Evolutionary conservation across 2,329 filamentous ascomycete species (phyloP), one percentile per base, ranked within the genome.

Genomic region (Colletotrichum sp.): DNA sequence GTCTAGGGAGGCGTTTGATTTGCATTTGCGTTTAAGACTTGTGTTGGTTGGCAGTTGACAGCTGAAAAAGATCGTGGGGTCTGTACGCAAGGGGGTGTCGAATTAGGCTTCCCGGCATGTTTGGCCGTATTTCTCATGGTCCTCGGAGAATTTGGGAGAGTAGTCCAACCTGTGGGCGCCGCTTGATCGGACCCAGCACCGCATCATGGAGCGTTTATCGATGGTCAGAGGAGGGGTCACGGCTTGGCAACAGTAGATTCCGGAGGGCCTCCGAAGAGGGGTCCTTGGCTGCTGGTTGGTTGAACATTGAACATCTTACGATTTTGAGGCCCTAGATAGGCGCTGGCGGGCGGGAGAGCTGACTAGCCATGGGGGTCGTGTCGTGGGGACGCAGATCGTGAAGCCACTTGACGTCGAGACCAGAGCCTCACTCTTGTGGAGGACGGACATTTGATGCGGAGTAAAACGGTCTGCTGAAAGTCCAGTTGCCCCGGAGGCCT

Each of bases 381-480:
- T 63, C 49, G 62, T 39, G 24, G 57, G 24, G 39, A 44, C 21
- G 59, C 63, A 49, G 57, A 62, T 71, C n/a, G 15, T 44, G 59
- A 64, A 64, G 36, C 32, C 72, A 60, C 39, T 55, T 63, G 26
- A 44, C 39, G 36, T 24, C 52, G 44, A 34, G 39, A 8, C 36
- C 16, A 26, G 39, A 52, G 63, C 55, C 55, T 65, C 60, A 68
- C 21, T 34, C 28, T 30, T 13, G 63, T 32, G 36, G 24, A 26
- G 21, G n/a, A 39, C 73, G 69, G 69, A 76, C 69, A 72, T 67
- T 55, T n/a, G 32, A 52, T 26, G 16, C 62, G 69, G 72, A 30
- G 62, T 15, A 39, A 36, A 72, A 63, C 57, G 63, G 55, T 28
- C 18, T 34, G 21, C n/a, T 36, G 13, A n/a, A 65, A n/a, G 36